Evolutionary conservation across 345 rosid species (phyloP), one percentile per base, ranked within the genome.

Genomic region (Gossypioides kirkii): DNA sequence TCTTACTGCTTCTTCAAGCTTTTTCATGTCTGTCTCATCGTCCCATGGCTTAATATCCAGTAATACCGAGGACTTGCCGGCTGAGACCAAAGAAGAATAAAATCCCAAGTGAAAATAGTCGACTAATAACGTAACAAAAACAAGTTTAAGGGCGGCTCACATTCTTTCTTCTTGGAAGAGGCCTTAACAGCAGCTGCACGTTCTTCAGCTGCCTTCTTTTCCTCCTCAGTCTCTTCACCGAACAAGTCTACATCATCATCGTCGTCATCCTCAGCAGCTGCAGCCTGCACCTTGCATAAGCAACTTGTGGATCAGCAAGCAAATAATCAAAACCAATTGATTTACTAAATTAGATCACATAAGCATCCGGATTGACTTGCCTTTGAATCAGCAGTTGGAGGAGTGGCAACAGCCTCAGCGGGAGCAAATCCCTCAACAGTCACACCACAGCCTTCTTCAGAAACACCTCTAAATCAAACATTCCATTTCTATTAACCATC

Each of bases 21-120:
- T 91, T 79, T 87, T 84, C 97, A 91, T 91, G 84, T 91, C 97
- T 2, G 97, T 91, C 76, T 91, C 97, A 79, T 91, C 97, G 73
- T 91, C 94, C 97, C 97, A 89, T 3, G 97, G 97, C 74, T 91
- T 91, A 53, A 91, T 72, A 75, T 91, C 94, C 81, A 91, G 42
- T 59, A 91, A 71, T 56, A 91, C 92, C 23, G 92, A 89, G 1
- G 97, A 91, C 87, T 91, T 91, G 18, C 97, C 97, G 47, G 90
- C 97, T 91, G 77, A 41, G 10, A 32, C 63, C 11, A 32, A 25
- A 61, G 74, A 12, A 16, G 14, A 5, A 32, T 32, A 32, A 61
- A 58, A 65, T n/a, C 12, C 38, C 58, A 53, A 8, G 13, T 8
- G 18, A 53, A 53, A 67, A 47, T 32, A 32, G 38, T 32, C 1